Evolutionary conservation across 306 rosid species (phyloP), one percentile per base, ranked within the genome.

Genomic region (Trifolium dubium): DNA sequence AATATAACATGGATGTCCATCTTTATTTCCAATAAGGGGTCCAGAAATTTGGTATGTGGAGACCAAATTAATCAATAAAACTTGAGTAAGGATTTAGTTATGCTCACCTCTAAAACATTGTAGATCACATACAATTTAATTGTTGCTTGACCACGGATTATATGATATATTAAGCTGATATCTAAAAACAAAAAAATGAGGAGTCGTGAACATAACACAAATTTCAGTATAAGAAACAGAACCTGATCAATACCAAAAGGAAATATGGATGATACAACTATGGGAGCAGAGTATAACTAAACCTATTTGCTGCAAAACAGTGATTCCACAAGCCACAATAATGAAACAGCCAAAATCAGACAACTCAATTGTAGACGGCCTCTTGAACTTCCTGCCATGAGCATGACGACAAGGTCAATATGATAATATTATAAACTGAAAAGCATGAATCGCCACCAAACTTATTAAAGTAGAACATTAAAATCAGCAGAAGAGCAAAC

Each of bases 81-180:
- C 7, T 14, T 62, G 18, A 12, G 47, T 63, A 76, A 64, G 64
- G 39, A 28, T 54, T 74, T 63, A 56, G 73, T 82, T 75, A 37
- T 60, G 86, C 86, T 84, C 61, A 94, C 98, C 96, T 94, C 97
- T 84, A 91, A 80, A 53, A 94, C 90, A 80, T 94, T 94, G 88
- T 94, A 94, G 78, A 94, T 96, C 77, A 91, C 97, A 59, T 94
- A 94, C 37, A 94, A 51, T 84, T 94, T 94, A 75, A 94, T 80
- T 72, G 97, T 94, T 83, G 96, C 97, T 85, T 94, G 95, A 84
- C 98, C 97, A 58, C 97, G 98, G 69, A 94, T 94, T 90, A 94
- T 94, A 87, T 94, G 98, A 87, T 94, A 94, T 83, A 94, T 91
- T 82, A 94, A 89, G 84, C 97, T 94, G 89, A 94, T 94, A 81